Evolutionary conservation across 2,329 filamentous ascomycete species (phyloP).

Genomic region (Periconia digitata): DNA sequence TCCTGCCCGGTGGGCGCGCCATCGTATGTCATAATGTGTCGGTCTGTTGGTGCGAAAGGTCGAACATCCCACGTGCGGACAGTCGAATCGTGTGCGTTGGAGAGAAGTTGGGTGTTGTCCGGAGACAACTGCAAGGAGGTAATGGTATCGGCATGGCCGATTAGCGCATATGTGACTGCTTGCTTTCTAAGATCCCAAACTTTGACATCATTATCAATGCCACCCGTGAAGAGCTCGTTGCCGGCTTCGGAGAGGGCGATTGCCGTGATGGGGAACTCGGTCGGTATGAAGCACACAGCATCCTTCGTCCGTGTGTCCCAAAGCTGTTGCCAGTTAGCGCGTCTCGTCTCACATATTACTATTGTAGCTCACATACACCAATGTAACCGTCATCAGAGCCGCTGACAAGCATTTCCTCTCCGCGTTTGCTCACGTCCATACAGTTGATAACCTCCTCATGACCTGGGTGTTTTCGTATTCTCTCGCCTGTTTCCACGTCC

Average conservation of each 20-base stretch:
- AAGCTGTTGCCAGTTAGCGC: constrained; percentile 51
- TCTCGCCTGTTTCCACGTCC: constrained; percentile 88
- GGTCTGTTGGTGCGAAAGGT: constrained; percentile 86
- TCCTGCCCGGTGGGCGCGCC: constrained; percentile 86
- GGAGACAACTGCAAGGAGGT: constrained; percentile 90
- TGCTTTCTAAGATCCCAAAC: constrained; percentile 97
- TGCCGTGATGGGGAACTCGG: constrained; percentile 88
- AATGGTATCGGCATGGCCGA: constrained; percentile 88
- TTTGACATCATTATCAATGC: constrained; percentile 96
- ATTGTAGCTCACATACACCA: constrained; percentile 50
- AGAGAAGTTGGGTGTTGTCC: constrained; percentile 85
- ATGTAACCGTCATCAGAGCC: constrained; percentile 93
- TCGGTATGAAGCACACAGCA: constrained; percentile 84
- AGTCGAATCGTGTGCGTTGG: constrained; percentile 91
- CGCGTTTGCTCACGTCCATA: constrained; percentile 83
- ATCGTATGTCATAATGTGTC: constrained; percentile 85
- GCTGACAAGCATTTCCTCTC: constrained; percentile 86
- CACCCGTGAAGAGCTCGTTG: constrained; percentile 91
- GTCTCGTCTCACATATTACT: not conserved
- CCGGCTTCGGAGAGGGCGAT: constrained; percentile 90
- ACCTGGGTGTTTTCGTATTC: constrained; percentile 88
- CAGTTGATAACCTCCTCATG: constrained; percentile 97
- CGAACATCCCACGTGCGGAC: constrained; percentile 95
- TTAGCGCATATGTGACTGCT: constrained; percentile 80
- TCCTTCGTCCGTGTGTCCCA: constrained; percentile 95